Percentiles rank a stretch among this genome's conserved stretches.
phyloP scores from a whole-genome alignment of 495 filamentous ascomycete genomes.

The Apiosordaria backusii region DNA sequence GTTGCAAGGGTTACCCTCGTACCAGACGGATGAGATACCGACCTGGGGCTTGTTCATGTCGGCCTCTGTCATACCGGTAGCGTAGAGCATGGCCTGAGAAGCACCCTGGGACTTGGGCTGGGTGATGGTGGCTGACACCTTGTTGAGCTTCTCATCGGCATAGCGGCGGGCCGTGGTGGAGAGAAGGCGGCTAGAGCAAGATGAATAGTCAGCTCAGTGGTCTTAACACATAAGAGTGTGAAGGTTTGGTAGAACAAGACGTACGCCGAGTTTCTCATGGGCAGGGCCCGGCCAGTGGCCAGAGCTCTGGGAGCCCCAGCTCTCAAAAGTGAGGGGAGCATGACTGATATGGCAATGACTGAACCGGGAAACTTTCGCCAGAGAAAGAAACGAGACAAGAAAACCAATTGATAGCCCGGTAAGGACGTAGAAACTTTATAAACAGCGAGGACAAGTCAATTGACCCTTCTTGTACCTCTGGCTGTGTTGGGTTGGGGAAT shows the following conservation, averaged over 20 bases:
- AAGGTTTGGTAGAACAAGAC: slow-evolving; percentile 12
- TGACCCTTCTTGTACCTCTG: slow-evolving; percentile 17
- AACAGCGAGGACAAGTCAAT: slow-evolving; percentile 17
- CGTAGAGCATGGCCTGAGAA: slow-evolving; percentile 98
- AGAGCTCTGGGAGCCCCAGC: slow-evolving; percentile 42
- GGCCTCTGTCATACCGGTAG: slow-evolving; percentile 74
- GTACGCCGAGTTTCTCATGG: slow-evolving; percentile 39
- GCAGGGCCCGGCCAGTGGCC: slow-evolving; percentile 32
- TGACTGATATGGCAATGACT: slow-evolving; percentile 20
- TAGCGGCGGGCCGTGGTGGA: slow-evolving; percentile 38
- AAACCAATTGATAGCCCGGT: slow-evolving; percentile 16
- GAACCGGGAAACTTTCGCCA: not conserved
- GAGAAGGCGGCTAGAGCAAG: slow-evolving; percentile 37
- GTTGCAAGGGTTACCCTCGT: slow-evolving; percentile 95
- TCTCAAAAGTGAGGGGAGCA: slow-evolving; percentile 41
- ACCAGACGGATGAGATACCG: slow-evolving; percentile 89
- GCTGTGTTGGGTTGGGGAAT: not conserved
- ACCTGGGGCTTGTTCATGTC: slow-evolving; percentile 96
- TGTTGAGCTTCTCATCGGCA: slow-evolving; percentile 64
- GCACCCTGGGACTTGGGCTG: slow-evolving; percentile 97
- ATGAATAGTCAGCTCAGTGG: slow-evolving; percentile 11
- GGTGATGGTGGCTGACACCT: slow-evolving; percentile 76
- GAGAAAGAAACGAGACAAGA: slow-evolving; percentile 3
- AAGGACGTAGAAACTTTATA: not conserved
- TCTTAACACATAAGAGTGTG: not conserved